These are phyloP conservation scores for Aspergillus mulundensis DNA, from an alignment of 495 filamentous ascomycete genomes.

Conservation along the genomic window DNA sequence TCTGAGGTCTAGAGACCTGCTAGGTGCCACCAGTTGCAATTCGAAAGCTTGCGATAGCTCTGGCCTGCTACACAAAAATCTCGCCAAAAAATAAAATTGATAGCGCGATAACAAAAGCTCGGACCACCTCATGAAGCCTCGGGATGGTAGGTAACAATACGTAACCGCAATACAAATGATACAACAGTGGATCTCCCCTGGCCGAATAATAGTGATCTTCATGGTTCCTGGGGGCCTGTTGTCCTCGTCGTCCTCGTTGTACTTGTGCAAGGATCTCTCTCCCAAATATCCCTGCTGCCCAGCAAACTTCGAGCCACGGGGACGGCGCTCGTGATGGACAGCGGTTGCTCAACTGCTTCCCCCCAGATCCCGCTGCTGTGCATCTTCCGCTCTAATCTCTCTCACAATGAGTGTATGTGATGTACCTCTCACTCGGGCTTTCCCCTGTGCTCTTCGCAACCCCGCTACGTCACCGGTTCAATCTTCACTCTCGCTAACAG, in stretches of 20 bases:
- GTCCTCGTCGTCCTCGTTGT: constrained; percentile 2
- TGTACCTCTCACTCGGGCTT: not conserved
- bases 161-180: constrained; percentile 14
- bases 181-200: constrained; percentile 6
- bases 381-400: constrained; percentile 17
- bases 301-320: constrained; percentile 14
- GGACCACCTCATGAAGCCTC: constrained; percentile 31
- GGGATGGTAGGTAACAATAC: constrained; percentile 22
- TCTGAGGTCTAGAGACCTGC: not conserved
- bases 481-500: not conserved
- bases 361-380: constrained; percentile 14
- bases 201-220: constrained; percentile 9
- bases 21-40: not conserved
- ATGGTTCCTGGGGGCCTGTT: constrained; percentile 7
- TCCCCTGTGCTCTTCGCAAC: constrained; percentile 4
- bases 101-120: constrained; percentile 11
- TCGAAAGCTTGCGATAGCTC: not conserved
- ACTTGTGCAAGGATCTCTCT: not conserved
- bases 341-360: constrained; percentile 13
- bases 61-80: not conserved
- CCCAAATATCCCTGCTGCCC: not conserved
- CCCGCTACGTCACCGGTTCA: constrained; percentile 3
- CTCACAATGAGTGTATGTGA: constrained; percentile 39
- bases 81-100: not conserved
- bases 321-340: constrained; percentile 18